Evolutionary conservation across 2,329 filamentous ascomycete genomes (phyloP).

Genomic region (Aschersonia sp.): DNA sequence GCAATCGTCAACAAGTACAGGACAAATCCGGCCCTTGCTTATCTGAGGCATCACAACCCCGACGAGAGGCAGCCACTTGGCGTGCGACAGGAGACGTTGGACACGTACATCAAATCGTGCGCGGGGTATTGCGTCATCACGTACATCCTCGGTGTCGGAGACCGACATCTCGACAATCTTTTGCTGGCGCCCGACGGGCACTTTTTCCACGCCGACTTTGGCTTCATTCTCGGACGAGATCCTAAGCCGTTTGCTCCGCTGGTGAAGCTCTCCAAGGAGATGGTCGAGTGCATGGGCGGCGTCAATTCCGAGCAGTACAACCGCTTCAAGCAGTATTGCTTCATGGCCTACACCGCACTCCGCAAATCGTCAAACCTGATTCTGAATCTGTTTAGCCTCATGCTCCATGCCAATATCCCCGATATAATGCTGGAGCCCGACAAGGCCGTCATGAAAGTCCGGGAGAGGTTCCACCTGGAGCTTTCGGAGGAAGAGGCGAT

Average conservation of each 20-base stretch:
- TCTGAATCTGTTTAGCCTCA: constrained; percentile 86
- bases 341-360: constrained; percentile 82
- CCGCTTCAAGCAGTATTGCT: constrained; percentile 89
- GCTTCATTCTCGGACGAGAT: constrained; percentile 92
- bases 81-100: constrained; percentile 81
- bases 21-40: constrained; percentile 58
- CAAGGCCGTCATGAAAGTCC: constrained; percentile 87
- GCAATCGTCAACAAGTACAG: constrained; percentile 74
- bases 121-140: constrained; percentile 98
- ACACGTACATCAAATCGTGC: constrained; percentile 90
- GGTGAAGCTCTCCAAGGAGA: constrained; percentile 94
- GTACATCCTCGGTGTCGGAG: constrained; percentile 90
- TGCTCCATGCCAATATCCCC: constrained; percentile 95
- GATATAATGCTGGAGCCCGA: constrained; percentile 88
- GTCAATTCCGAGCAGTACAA: constrained; percentile 66
- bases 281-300: constrained; percentile 98
- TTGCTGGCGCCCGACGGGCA: constrained; percentile 79
- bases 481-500: constrained; percentile 87
- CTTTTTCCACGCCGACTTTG: constrained; percentile 98
- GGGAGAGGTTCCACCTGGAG: constrained; percentile 86
- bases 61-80: constrained; percentile 70
- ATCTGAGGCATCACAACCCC: constrained; percentile 79
- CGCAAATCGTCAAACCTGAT: constrained; percentile 84
- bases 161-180: constrained; percentile 90
- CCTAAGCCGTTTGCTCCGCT: constrained; percentile 94